Evolutionary conservation across 805 yeast genomes (phyloP).

Genomic region (Ogataea parapolymorpha): DNA sequence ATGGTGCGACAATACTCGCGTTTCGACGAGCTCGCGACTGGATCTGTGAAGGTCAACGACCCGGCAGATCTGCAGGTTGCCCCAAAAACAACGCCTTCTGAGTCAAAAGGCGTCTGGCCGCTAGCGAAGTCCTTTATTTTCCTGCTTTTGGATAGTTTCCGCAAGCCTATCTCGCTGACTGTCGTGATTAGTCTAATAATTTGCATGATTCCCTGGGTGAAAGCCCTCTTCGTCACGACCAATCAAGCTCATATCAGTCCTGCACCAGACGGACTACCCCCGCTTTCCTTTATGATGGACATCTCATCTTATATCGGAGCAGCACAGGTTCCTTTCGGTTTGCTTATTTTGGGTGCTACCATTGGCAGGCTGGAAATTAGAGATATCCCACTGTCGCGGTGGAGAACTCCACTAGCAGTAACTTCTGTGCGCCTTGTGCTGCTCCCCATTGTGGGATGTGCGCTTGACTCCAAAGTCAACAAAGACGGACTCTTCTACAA

Average conservation of each 20-base stretch:
- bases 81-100: background rate
- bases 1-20: slow-evolving; percentile 53
- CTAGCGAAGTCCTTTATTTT: slow-evolving; percentile 6
- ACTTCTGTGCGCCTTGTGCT: slow-evolving; percentile 58
- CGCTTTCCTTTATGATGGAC: slow-evolving; percentile 82
- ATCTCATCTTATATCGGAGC: slow-evolving; percentile 74
- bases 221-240: slow-evolving; percentile 60
- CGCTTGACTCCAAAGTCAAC: slow-evolving; percentile 59
- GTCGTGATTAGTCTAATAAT: slow-evolving; percentile 62
- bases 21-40: slow-evolving; percentile 33
- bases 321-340: slow-evolving; percentile 87
- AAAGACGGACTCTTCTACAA: slow-evolving; percentile 61
- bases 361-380: slow-evolving; percentile 68
- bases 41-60: slow-evolving; percentile 17
- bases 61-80: slow-evolving; percentile 13
- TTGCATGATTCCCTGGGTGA: slow-evolving; percentile 85
- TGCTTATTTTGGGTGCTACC: slow-evolving; percentile 81
- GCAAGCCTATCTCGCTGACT: slow-evolving; percentile 69
- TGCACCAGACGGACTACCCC: slow-evolving; percentile 87
- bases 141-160: slow-evolving; percentile 41
- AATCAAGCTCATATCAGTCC: slow-evolving; percentile 47
- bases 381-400: slow-evolving; percentile 64
- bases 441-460: slow-evolving; percentile 76
- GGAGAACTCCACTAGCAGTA: slow-evolving; percentile 60
- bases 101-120: slow-evolving; percentile 1